phyloP scores from a whole-genome alignment of 2,329 filamentous ascomycete species.

The Aspergillus transmontanensis region DNA sequence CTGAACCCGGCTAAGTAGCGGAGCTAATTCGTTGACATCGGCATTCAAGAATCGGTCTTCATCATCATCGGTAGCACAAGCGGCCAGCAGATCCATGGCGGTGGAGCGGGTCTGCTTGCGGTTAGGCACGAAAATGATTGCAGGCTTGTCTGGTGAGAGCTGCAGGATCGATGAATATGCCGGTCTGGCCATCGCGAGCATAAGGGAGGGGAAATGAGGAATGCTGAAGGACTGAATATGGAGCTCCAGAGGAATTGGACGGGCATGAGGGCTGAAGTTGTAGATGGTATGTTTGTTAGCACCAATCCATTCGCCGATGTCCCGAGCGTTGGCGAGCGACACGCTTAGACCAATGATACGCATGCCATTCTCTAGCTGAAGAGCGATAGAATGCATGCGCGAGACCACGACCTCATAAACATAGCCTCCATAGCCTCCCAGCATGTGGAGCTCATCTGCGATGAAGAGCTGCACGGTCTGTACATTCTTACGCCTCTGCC shows the following conservation, averaged over 20 bases:
- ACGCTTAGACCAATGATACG: conserved; percentile 89
- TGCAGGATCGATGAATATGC: conserved; percentile 87
- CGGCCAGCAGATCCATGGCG: conserved; percentile 82
- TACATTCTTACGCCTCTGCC: conserved; percentile 95
- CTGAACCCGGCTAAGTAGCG: conserved; percentile 78
- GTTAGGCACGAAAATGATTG: conserved; percentile 87
- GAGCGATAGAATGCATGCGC: conserved; percentile 93
- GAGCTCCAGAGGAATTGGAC: conserved; percentile 85
- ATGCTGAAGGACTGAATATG: conserved; percentile 95
- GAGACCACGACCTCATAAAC: conserved; percentile 97
- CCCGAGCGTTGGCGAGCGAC: conserved; percentile 86
- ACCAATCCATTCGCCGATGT: conserved; percentile 97
- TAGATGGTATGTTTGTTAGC: conserved; percentile 97
- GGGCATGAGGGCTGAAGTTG: conserved; percentile 93
- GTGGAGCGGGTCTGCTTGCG: conserved; percentile 90
- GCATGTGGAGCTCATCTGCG: conserved; percentile 90
- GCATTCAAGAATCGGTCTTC: conserved; percentile 93
- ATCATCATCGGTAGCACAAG: conserved; percentile 83
- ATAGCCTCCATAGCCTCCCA: conserved; percentile 83
- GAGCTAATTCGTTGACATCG: conserved; percentile 76
- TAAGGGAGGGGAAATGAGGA: conserved; percentile 94
- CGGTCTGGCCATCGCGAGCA: conserved; percentile 98
- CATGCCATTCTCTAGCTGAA: conserved; percentile 80
- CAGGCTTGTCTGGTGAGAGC: conserved; percentile 84
- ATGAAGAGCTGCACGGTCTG: conserved; percentile 89